Percentiles rank a stretch among this genome's conserved stretches.
Evolutionary conservation across 257 asterid species (phyloP).

Genomic region (Schizonepeta tenuifolia): DNA sequence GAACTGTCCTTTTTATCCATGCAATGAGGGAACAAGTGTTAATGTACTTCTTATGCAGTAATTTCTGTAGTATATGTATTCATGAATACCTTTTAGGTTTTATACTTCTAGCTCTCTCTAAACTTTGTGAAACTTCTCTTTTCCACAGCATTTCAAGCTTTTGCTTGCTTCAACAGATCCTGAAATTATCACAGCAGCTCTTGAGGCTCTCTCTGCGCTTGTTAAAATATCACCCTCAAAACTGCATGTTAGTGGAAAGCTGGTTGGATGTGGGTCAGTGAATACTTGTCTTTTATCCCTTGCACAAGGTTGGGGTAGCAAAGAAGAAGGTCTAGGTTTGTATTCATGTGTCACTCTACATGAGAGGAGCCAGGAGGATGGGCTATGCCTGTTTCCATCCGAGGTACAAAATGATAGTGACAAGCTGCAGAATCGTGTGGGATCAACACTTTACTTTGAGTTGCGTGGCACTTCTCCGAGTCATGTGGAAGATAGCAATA

Average conservation of each 20-base stretch:
- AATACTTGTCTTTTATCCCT: conserved; percentile 87
- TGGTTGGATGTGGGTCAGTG: conserved; percentile 89
- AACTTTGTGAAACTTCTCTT: conserved; percentile 28
- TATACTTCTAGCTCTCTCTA: conserved; percentile 7
- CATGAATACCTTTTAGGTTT: background rate
- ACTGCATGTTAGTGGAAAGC: conserved; percentile 86
- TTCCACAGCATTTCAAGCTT: conserved; percentile 87
- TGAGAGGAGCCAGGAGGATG: conserved; percentile 80
- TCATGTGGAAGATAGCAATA: conserved; percentile 40
- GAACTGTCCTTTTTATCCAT: background rate
- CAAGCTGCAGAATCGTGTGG: conserved; percentile 65
- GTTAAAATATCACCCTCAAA: conserved; percentile 91
- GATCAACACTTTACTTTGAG: conserved; percentile 91
- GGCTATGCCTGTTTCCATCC: conserved; percentile 76
- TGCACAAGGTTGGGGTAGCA: conserved; percentile 99
- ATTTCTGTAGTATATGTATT: background rate
- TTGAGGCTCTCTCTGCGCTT: conserved; percentile 76
- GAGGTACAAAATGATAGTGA: conserved; percentile 65
- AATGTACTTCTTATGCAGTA: background rate
- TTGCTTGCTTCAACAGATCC: conserved; percentile 95
- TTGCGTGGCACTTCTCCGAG: conserved; percentile 54
- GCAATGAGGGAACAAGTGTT: background rate
- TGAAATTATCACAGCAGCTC: conserved; percentile 75
- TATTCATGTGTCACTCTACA: conserved; percentile 79
- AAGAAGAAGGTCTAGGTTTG: conserved; percentile 96